Evolutionary conservation across 1,139 yeast species (phyloP).

Genomic region (Tardiomyces digboiensis): DNA sequence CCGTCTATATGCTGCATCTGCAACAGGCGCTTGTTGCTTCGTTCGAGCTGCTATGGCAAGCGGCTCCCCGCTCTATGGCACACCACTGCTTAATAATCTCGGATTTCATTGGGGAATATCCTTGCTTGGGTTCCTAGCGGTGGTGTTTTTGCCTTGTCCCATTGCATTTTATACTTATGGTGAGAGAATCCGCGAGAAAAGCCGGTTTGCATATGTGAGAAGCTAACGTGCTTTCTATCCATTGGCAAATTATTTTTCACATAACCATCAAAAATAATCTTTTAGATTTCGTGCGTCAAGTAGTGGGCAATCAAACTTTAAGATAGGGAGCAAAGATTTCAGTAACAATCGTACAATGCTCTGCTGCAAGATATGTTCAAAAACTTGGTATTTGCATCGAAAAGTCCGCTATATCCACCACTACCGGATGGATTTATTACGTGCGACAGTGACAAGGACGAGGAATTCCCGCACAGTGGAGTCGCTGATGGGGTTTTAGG

Average conservation of each 20-base stretch:
- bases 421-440: neutral
- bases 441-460: neutral
- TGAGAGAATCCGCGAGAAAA: conserved; percentile 44
- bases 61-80: conserved; percentile 71
- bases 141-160: conserved; percentile 62
- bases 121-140: conserved; percentile 59
- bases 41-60: conserved; percentile 70
- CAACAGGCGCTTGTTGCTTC: conserved; percentile 81
- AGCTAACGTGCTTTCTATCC: no score
- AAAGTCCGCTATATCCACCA: neutral
- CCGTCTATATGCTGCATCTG: conserved; percentile 75
- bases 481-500: no score
- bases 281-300: no score
- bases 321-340: no score
- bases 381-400: neutral
- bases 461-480: no score
- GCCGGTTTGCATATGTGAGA: conserved; percentile 42
- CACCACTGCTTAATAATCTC: conserved; percentile 65
- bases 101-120: conserved; percentile 81
- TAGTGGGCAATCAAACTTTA: no score
- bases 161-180: conserved; percentile 61
- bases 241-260: no score
- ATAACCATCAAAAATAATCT: no score
- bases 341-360: no score
- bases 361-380: no score